Conservation (phyloP, 163 green algal species). For the Smithsoniella earleae region DNA sequence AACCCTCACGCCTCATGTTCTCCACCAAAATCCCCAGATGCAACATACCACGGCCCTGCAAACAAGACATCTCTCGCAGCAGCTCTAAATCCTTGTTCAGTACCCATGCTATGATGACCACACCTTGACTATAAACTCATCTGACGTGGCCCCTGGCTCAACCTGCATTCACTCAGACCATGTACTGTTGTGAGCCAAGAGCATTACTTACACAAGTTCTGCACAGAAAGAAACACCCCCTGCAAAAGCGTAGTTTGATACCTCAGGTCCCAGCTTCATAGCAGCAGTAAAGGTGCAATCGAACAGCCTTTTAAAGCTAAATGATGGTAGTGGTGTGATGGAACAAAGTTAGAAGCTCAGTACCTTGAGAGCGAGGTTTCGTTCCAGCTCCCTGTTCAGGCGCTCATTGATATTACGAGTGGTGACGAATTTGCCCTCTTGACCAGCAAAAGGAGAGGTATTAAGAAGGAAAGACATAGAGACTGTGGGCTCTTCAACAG, state of each 20-base stretch:
- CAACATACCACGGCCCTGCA: slow-evolving; percentile 82
- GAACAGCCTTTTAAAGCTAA: too few relatives aligned
- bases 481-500: slow-evolving; percentile 97
- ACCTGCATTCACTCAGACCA: slow-evolving; percentile 36
- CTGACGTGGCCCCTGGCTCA: slow-evolving; percentile 79
- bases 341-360: background rate
- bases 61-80: too few relatives aligned
- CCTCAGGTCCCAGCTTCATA: background rate
- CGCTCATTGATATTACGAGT: slow-evolving; percentile 66
- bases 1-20: slow-evolving; percentile 96
- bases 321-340: background rate
- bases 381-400: slow-evolving; percentile 85
- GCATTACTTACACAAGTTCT: background rate
- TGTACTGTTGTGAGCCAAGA: background rate
- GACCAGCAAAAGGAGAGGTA: slow-evolving; percentile 89
- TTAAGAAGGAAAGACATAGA: slow-evolving; percentile 95
- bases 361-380: slow-evolving; percentile 89
- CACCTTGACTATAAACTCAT: slow-evolving; percentile 95
- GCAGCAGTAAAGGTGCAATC: too few relatives aligned
- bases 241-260: background rate
- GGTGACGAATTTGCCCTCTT: slow-evolving; percentile 94
- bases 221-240: background rate
- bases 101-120: too few relatives aligned
- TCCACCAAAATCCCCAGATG: slow-evolving; percentile 99
- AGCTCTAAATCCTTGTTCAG: too few relatives aligned